Evolutionary conservation across 83 land plant genomes (phyloP), one percentile per base, ranked within the genome.

Genomic region (Larix sibirica): DNA sequence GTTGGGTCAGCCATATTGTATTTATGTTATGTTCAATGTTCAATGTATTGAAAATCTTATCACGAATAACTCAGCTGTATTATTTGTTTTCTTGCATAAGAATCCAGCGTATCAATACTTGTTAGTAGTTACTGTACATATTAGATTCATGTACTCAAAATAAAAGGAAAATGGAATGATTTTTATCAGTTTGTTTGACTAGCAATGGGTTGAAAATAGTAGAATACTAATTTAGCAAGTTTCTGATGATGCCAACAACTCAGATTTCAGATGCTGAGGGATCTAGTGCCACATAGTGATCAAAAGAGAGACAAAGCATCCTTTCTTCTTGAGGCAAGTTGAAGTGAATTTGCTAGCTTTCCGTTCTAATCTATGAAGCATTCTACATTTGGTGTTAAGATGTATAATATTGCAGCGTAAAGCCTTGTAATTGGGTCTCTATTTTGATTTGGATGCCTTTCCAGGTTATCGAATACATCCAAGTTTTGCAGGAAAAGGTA

Each of bases 271-370:
- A 90, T 88, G 77, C 64, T 95, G 87, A 85, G 97, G 83, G 96
- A 92, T 26, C 83, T 95, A 7, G 89, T 95, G 81, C 97, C 97
- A 33, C 84, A 95, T 64, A 90, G 96, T 86, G 97, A 95, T 86
- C 97, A 95, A 79, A 95, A 95, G 84, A 90, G 97, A 84, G 97
- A 95, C 78, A 95, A 94, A 73, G 97, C 97, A n/a, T 95, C 97
- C 4, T 94, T 95, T 83, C 84, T 95, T n/a, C 81, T 91, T 44
- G 97, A 95, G 94, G 97, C 93, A 42, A 77, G 42, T 50, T 50
- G 21, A 38, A 8, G 74, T 73, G 24, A 68, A 62, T 44, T 38
- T 73, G 16, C 12, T 73, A 4, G 77, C 9, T 73, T 73, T 70
- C 40, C 44, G 8, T 70, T 70, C 21, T 36, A 79, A 6, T 23